Conservation (phyloP, 352 stramenopile species). For the Pythium coloratum region DNA sequence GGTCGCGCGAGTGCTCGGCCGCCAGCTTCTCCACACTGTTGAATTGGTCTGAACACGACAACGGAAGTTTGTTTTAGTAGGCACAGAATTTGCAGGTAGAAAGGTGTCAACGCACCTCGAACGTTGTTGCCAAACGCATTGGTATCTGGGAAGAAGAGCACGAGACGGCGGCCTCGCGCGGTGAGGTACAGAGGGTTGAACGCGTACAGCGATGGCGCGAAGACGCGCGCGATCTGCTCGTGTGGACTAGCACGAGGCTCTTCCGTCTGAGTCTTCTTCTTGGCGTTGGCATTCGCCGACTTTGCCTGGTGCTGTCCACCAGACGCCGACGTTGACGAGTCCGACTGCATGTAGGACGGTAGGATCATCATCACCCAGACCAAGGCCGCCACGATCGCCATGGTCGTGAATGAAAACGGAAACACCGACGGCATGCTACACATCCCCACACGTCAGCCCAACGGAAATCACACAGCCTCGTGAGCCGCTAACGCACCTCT, state of each 20-base stretch:
- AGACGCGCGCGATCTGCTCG: conserved; percentile 59
- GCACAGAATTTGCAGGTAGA: neutral
- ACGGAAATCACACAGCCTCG: neutral
- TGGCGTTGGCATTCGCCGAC: neutral
- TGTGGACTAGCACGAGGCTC: conserved; percentile 31
- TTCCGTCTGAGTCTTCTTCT: conserved; percentile 1
- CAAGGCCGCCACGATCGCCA: conserved; percentile 37
- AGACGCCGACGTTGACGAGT: conserved; percentile 5
- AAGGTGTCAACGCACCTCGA: conserved; percentile 34
- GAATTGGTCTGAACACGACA: conserved; percentile 56
- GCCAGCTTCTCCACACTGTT: conserved; percentile 61
- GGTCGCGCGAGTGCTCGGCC: conserved; percentile 66
- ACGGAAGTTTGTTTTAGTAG: neutral
- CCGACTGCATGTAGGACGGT: conserved; percentile 28
- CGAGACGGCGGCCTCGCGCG: conserved; percentile 48
- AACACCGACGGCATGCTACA: conserved; percentile 32
- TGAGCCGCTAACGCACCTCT: conserved; percentile 1
- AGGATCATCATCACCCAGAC: conserved; percentile 51
- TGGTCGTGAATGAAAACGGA: conserved; percentile 47
- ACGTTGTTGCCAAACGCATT: conserved; percentile 46
- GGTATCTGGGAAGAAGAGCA: conserved; percentile 69
- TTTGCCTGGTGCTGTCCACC: conserved; percentile 13
- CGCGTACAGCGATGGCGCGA: conserved; percentile 66
- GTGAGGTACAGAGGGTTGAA: conserved; percentile 69
- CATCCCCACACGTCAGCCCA: neutral